Percentiles rank a stretch among this genome's conserved stretches.
These are phyloP conservation scores for Botrytis sinoallii DNA, from an alignment of 2,329 filamentous ascomycete genomes.

Conservation along the genomic window DNA sequence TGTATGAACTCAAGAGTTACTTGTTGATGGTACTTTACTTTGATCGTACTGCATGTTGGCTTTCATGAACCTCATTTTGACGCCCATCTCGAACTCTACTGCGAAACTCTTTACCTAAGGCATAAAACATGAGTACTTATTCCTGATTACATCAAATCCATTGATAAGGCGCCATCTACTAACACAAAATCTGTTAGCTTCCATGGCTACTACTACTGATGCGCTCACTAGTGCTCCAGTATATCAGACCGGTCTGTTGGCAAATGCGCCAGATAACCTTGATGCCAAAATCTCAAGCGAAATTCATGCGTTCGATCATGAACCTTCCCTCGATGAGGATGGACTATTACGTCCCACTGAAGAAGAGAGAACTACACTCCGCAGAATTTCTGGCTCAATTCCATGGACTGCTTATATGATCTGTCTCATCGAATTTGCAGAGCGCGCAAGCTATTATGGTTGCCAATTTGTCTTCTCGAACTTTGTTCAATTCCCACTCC, in stretches of 20 bases:
- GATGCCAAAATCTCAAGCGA: slow-evolving; percentile 14
- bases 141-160: not conserved
- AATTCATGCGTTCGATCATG: slow-evolving; percentile 2
- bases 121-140: not conserved
- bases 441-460: slow-evolving; percentile 77
- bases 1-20: not conserved
- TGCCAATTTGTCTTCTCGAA: slow-evolving; percentile 58
- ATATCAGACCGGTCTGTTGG: slow-evolving; percentile 6
- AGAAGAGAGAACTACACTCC: slow-evolving; percentile 59
- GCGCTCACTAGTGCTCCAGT: slow-evolving; percentile 11
- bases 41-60: not conserved
- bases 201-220: slow-evolving; percentile 7
- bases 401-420: slow-evolving; percentile 67
- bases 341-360: slow-evolving; percentile 43
- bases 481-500: slow-evolving; percentile 59
- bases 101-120: not conserved
- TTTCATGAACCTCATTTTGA: not conserved
- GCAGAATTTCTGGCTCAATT: slow-evolving; percentile 61
- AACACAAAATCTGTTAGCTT: not conserved
- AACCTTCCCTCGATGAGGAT: slow-evolving; percentile 14
- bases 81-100: not conserved
- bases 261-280: slow-evolving; percentile 9
- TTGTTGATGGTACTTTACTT: not conserved
- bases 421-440: slow-evolving; percentile 70
- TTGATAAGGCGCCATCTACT: not conserved